Evolutionary conservation across 2,329 filamentous ascomycete genomes (phyloP).

Genomic region (Paecilomyces sp.): DNA sequence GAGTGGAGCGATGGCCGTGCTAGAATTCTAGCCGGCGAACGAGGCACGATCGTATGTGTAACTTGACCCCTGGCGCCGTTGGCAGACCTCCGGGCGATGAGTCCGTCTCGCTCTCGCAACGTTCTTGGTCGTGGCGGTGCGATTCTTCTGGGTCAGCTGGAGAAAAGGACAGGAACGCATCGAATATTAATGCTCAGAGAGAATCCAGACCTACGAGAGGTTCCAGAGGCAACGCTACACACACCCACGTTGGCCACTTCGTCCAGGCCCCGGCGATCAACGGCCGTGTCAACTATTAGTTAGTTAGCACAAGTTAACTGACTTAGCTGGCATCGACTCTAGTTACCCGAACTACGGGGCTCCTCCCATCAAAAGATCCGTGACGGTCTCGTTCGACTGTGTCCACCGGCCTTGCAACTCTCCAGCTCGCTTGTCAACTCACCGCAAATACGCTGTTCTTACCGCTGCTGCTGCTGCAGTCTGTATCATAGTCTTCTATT

Average conservation of each 20-base stretch:
- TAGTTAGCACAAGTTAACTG: background rate
- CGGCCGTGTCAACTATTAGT: background rate
- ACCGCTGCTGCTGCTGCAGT: background rate
- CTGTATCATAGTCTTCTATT: background rate
- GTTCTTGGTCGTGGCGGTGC: background rate
- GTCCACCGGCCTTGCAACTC: background rate
- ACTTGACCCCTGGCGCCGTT: background rate
- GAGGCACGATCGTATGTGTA: background rate
- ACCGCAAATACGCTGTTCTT: background rate
- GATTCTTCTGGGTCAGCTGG: background rate
- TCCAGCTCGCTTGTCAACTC: background rate
- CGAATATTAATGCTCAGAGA: background rate
- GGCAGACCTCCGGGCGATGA: background rate
- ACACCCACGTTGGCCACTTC: background rate
- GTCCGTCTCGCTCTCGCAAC: background rate
- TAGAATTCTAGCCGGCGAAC: background rate
- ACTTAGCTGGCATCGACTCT: background rate
- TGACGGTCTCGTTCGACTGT: background rate
- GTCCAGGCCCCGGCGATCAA: background rate
- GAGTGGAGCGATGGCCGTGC: background rate
- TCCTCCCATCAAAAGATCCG: background rate
- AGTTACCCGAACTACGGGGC: background rate
- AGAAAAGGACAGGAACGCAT: background rate
- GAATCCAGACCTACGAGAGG: background rate
- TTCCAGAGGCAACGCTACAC: background rate